Percentiles rank a stretch among this genome's conserved stretches.
Conservation (phyloP, 2,329 filamentous ascomycete genomes). For the Botrytis deweyae region DNA sequence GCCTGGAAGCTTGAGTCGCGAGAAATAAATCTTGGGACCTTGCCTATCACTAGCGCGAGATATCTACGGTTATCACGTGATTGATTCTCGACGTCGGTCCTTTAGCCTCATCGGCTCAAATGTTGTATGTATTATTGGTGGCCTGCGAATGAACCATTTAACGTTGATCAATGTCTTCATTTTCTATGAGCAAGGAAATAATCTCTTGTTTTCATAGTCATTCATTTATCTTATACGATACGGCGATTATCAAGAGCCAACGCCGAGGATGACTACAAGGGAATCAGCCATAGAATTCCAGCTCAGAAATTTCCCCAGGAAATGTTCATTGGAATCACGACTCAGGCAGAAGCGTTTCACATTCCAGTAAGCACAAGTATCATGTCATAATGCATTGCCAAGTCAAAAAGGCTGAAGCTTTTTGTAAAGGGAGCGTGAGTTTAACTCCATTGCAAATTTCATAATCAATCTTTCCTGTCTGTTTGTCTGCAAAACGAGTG, state of each 20-base stretch:
- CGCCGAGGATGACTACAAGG: background rate
- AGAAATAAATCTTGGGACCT: constrained; percentile 22
- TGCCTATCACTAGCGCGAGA: constrained; percentile 12
- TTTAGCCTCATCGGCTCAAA: background rate
- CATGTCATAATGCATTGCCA: background rate
- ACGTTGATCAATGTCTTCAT: background rate
- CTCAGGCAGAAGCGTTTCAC: background rate
- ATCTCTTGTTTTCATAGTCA: background rate
- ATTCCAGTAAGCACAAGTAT: background rate
- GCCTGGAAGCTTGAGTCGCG: constrained; percentile 19
- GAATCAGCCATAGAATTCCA: background rate
- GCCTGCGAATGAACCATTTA: background rate
- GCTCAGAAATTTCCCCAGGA: background rate
- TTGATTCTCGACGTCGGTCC: background rate
- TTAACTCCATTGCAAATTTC: background rate
- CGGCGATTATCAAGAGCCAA: background rate
- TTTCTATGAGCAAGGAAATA: background rate
- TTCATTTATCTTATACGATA: too few relatives aligned
- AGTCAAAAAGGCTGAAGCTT: background rate
- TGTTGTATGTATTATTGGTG: background rate
- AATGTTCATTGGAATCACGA: background rate
- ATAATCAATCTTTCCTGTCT: background rate
- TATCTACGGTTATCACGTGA: background rate
- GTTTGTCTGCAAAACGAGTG: background rate
- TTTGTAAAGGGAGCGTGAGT: background rate